A percentile compares a stretch with the other conserved stretches of the same genome.
Conservation (phyloP, 129 eudicot species). For the Flaveria ramosissima region DNA sequence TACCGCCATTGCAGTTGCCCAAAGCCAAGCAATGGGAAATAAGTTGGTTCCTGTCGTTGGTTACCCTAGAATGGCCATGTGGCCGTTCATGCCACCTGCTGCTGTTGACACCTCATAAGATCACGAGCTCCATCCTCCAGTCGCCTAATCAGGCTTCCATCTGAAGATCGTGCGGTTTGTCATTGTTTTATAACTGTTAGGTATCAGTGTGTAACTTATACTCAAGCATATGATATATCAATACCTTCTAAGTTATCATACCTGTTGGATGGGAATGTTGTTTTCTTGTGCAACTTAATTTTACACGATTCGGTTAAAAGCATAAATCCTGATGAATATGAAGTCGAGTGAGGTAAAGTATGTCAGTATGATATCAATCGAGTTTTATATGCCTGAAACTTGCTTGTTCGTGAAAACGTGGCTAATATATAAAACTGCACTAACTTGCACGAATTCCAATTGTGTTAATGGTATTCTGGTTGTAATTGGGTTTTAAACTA, state of each 20-base stretch:
- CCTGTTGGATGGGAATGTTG: slow-evolving; percentile 11
- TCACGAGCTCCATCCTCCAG: slow-evolving; percentile 91
- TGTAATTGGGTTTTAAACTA: no score
- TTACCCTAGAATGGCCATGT: slow-evolving; percentile 90
- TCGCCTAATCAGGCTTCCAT: slow-evolving; percentile 53
- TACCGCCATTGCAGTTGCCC: slow-evolving; percentile 47
- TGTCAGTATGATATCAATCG: not conserved
- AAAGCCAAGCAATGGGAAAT: slow-evolving; percentile 55
- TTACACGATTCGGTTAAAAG: not conserved
- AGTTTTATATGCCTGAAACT: not conserved
- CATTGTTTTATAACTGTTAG: slow-evolving; percentile 25
- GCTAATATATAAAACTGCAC: not conserved
- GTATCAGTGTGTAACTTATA: slow-evolving; percentile 28
- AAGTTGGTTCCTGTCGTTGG: slow-evolving; percentile 71
- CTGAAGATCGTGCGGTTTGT: not conserved
- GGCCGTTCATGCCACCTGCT: slow-evolving; percentile 96
- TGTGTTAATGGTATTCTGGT: no score
- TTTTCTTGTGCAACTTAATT: not conserved
- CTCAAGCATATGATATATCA: slow-evolving; percentile 17
- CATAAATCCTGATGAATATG: not conserved
- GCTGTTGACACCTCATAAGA: slow-evolving; percentile 82
- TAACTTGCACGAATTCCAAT: not conserved
- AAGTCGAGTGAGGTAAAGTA: not conserved
- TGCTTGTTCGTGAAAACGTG: not conserved
- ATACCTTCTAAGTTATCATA: slow-evolving; percentile 24